Base-by-base conservation (phyloP, 805 yeast genomes). In the Zygosaccharomyces kombuchaensis region DNA sequence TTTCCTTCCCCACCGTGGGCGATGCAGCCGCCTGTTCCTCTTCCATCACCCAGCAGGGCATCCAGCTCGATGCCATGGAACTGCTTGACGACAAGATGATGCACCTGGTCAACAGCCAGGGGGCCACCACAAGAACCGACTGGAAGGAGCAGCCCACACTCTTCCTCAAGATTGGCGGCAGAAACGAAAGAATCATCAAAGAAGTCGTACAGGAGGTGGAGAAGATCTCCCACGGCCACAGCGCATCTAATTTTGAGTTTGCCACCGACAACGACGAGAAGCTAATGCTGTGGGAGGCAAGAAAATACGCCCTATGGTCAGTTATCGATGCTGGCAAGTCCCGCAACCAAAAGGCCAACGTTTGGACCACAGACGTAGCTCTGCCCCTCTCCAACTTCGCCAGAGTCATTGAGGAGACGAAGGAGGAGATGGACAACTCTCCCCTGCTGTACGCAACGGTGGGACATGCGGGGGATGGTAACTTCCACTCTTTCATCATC, bases 381-480 rank as follows among this genome's bases (percentile, higher is more conserved):
- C 93, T 86, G 12, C 95, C 95, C 2, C 73, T 86, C 40, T 82
- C 90, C 0, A 70, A 70, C 45, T 71, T 86, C 36, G 80, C 91
- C 2, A 67, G 69, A n/a, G 74, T 84, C 29, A 80, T 86, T 37
- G 70, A 74, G 23, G 80, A 75, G 38, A 79, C 88, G 2, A 78
- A 82, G 62, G 67, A 68, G 4, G 87, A 80, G 46, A 68, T 85
- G 54, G 75, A 73, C 42, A 59, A 63, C 3, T 74, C 78, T 22
- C 79, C 80, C 0, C 62, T 81, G 34, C 57, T 71, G 30, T 76
- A 79, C 40, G 78, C 87, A 1, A 76, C 82, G 25, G 77, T 85
- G 35, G 91, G 91, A 6, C 95, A 86, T 63, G 87, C 84, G 35
- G 93, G 93, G 25, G 95, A 86, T 61, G 93, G 93, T 29, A 86